Evolutionary conservation across 768 basidiomycete genomes (phyloP).

Genomic region (Collybia nuda): DNA sequence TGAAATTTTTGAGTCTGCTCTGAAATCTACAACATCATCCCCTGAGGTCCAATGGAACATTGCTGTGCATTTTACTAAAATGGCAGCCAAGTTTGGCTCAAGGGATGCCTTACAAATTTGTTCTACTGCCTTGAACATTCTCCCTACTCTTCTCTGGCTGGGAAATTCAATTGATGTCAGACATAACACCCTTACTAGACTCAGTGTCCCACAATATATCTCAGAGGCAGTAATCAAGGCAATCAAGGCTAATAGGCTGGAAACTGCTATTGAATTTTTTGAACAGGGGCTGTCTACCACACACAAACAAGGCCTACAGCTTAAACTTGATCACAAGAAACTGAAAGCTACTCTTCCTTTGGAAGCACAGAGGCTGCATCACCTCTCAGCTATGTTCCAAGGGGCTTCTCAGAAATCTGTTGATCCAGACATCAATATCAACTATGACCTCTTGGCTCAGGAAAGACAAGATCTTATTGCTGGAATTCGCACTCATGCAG

Average conservation of each 20-base stretch:
- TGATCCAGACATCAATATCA: background rate
- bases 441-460: background rate
- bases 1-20: background rate
- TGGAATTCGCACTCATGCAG: slow-evolving; percentile 9
- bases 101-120: slow-evolving; percentile 9
- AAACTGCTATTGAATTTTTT: slow-evolving; percentile 11
- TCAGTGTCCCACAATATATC: slow-evolving; percentile 1
- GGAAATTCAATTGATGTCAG: slow-evolving; percentile 3
- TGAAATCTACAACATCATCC: background rate
- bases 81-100: background rate
- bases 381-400: slow-evolving; percentile 1
- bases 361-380: background rate
- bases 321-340: background rate
- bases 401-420: background rate
- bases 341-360: background rate
- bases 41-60: slow-evolving; percentile 3
- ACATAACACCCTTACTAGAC: slow-evolving; percentile 3
- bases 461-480: slow-evolving; percentile 7
- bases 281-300: slow-evolving; percentile 13
- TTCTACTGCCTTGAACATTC: background rate
- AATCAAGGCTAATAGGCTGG: slow-evolving; percentile 1
- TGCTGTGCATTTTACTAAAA: slow-evolving; percentile 2
- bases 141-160: slow-evolving; percentile 6
- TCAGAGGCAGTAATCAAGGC: slow-evolving; percentile 6
- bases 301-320: slow-evolving; percentile 4